phyloP scores from a whole-genome alignment of 1,284 basidiomycete species.

The Cryptococcus sp. region DNA sequence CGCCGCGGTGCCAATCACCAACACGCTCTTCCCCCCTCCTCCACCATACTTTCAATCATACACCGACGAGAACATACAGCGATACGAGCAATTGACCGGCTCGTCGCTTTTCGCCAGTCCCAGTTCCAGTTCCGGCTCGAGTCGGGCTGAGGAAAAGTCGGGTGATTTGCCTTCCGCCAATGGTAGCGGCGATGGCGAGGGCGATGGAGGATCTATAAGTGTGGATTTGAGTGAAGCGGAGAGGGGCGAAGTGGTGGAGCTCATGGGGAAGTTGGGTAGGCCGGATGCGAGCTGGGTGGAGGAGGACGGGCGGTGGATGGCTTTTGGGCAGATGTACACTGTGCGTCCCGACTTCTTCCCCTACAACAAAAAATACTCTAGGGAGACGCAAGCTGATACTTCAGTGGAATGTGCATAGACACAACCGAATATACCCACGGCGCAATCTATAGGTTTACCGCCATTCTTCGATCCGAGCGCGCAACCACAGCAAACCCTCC shows the following conservation, averaged over 20 bases:
- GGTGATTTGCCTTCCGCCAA: background rate
- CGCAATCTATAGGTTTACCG: conserved; percentile 37
- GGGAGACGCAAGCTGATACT: background rate
- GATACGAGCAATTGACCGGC: conserved; percentile 25
- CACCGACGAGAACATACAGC: conserved; percentile 29
- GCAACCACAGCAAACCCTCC: conserved; percentile 32
- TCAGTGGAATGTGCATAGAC: conserved; percentile 21
- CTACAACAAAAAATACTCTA: background rate
- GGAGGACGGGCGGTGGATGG: conserved; percentile 48
- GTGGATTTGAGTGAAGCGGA: conserved; percentile 21
- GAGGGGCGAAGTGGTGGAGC: conserved; percentile 15
- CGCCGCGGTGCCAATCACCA: conserved; percentile 39
- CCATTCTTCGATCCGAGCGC: conserved; percentile 31
- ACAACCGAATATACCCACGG: conserved; percentile 37
- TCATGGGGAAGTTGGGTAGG: conserved; percentile 23
- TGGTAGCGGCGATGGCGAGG: background rate
- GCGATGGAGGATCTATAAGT: background rate
- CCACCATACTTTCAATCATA: conserved; percentile 45
- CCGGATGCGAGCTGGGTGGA: conserved; percentile 44
- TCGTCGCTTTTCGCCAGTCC: background rate
- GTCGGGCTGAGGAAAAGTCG: conserved; percentile 16
- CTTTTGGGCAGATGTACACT: conserved; percentile 46
- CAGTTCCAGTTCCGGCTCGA: background rate
- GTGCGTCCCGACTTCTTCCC: conserved; percentile 22
- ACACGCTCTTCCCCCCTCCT: conserved; percentile 51